Conservation (phyloP, 441 rosid genomes). For the Geranium incanum region DNA sequence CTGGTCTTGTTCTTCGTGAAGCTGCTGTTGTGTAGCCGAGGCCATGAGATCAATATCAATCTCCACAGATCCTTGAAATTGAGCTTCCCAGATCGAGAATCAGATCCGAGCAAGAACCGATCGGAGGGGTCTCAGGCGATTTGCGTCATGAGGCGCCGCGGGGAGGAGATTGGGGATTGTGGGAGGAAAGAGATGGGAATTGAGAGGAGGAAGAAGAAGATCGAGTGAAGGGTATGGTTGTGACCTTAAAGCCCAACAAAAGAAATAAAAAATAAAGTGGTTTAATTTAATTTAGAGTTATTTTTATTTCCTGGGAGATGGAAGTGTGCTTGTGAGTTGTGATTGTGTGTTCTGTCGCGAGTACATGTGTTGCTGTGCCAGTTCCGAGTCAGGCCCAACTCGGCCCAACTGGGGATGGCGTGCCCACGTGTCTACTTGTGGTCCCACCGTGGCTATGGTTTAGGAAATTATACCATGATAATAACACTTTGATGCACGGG, state of each 20-base stretch:
- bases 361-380: too few relatives aligned
- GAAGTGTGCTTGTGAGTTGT: too few relatives aligned
- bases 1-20: not conserved
- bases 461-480: too few relatives aligned
- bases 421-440: too few relatives aligned
- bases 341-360: too few relatives aligned
- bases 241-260: slow-evolving; percentile 5
- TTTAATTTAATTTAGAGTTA: too few relatives aligned
- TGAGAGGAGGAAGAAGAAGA: not conserved
- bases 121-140: not conserved
- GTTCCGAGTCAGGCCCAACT: too few relatives aligned
- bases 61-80: not conserved
- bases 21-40: not conserved
- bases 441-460: too few relatives aligned
- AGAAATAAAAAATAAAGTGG: too few relatives aligned
- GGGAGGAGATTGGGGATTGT: not conserved
- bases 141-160: not conserved
- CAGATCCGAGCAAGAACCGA: not conserved
- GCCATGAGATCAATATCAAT: not conserved
- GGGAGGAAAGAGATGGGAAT: not conserved
- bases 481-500: too few relatives aligned
- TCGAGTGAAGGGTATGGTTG: not conserved
- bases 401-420: too few relatives aligned
- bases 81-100: not conserved
- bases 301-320: too few relatives aligned